Base-by-base conservation (phyloP, 1,284 basidiomycete genomes). In the Moniliophthora roreri region DNA sequence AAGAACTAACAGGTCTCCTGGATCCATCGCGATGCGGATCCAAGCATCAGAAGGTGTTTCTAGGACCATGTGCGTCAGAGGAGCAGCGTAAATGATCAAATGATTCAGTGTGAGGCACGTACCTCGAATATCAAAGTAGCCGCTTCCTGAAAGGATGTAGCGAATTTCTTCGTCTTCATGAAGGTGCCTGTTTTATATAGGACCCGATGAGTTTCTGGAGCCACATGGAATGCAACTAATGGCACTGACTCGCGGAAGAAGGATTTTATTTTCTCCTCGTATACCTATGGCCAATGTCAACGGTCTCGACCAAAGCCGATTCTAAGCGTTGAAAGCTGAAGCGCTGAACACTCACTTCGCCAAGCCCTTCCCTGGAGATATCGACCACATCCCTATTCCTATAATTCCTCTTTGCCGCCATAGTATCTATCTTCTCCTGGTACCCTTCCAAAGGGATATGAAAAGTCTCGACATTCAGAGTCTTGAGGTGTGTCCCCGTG, bases 131-230 rank as follows among this genome's bases (percentile, higher is more conserved):
- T 94, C 92, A 63, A 95, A 95, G 75, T 84, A 96, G 0, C 92
- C 92, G 42, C 82, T 84, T 6, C 93, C 93, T 0, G 80, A 78
- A 38, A 91, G 76, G 59, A 95, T 85, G 66, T 90, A 96, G 15
- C 93, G 79, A 61, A 94, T 94, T 71, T 95, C 93, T 67, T 95
- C 92, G 61, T 95, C 93, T 69, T 95, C 91, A 62, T 95, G 93
- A 72, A 95, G 79, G 62, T 94, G 91, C 63, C 89, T 91, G 42
- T 38, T 51, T 26, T 47, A 45, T 21, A 13, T 37, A n/a, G n/a
- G 7, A 32, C 13, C 13, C 11, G 13, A 34, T 28, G 34, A n/a
- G 24, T 6, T 10, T 24, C 21, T 32, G 18, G 35, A 42, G 16
- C 2, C 11, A 13, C 16, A 9, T 9, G 20, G 18, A 15, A 15